Conservation (phyloP, 140 eudicot species). For the Artemisia princeps region DNA sequence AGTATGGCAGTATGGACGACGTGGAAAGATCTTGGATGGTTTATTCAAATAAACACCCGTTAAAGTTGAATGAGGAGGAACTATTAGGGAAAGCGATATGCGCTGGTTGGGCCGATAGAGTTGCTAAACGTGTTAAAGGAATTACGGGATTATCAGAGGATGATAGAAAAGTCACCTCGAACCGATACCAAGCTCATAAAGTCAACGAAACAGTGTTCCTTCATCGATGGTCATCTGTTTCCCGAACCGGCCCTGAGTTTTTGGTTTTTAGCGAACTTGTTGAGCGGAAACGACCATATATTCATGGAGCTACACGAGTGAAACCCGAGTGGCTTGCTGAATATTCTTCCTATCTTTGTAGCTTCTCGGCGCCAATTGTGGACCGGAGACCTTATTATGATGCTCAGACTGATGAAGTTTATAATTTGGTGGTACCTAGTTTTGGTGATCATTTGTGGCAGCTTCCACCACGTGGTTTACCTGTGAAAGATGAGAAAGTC, state of each 20-base stretch:
- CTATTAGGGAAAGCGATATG: conserved; percentile 83
- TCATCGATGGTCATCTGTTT: conserved; percentile 62
- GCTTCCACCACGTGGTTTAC: conserved; percentile 56
- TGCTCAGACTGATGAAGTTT: conserved; percentile 49
- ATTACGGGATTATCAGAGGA: conserved; percentile 37
- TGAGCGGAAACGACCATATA: conserved; percentile 57
- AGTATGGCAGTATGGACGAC: conserved; percentile 45
- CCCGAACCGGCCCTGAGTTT: conserved; percentile 62
- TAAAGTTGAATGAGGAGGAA: conserved; percentile 57
- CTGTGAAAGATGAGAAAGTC: conserved; percentile 42
- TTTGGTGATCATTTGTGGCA: conserved; percentile 70
- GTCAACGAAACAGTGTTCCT: conserved; percentile 63
- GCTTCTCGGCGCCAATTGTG: conserved; percentile 59
- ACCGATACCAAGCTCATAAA: conserved; percentile 59
- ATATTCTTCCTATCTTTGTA: conserved; percentile 49
- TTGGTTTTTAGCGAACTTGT: conserved; percentile 70
- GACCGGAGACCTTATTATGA: conserved; percentile 77
- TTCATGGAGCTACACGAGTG: conserved; percentile 79
- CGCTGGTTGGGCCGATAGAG: conserved; percentile 96
- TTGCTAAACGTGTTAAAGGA: conserved; percentile 55
- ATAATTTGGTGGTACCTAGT: conserved; percentile 46
- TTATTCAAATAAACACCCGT: conserved; percentile 42
- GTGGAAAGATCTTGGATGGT: conserved; percentile 75
- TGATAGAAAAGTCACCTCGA: conserved; percentile 53
- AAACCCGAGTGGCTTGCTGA: conserved; percentile 72